phyloP scores from a whole-genome alignment of 768 basidiomycete genomes.

The Kwoniella bestiolae region DNA sequence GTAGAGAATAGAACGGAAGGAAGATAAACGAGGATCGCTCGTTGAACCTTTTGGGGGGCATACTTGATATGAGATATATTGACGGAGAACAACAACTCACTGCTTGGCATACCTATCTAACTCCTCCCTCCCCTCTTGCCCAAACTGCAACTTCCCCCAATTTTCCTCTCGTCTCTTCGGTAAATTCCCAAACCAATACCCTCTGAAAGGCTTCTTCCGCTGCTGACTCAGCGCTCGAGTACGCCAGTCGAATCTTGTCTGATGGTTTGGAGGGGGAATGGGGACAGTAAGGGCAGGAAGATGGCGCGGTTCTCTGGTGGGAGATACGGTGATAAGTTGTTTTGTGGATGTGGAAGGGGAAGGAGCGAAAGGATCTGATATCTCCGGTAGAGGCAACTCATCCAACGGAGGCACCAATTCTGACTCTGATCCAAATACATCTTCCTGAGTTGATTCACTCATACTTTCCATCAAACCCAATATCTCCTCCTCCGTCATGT shows the following conservation, averaged over 20 bases:
- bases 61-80: no score
- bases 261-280: conserved; percentile 41
- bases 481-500: neutral
- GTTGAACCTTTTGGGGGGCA: no score
- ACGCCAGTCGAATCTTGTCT: conserved; percentile 68
- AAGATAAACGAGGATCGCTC: no score
- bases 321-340: neutral
- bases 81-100: conserved; percentile 57
- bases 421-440: neutral
- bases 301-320: neutral
- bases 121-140: conserved; percentile 58
- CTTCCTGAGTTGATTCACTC: neutral
- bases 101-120: conserved; percentile 65
- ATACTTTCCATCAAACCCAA: neutral
- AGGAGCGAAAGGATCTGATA: conserved; percentile 11
- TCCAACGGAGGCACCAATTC: neutral
- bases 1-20: no score
- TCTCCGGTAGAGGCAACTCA: neutral
- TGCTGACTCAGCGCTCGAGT: conserved; percentile 60
- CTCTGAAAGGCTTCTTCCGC: conserved; percentile 8
- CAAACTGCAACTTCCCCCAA: conserved; percentile 17
- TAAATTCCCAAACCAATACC: conserved; percentile 15
- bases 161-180: conserved; percentile 3
- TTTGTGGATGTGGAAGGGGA: neutral
- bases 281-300: conserved; percentile 3